Base-by-base conservation (phyloP, 2,329 filamentous ascomycete genomes). In the Gyromitra esculenta region DNA sequence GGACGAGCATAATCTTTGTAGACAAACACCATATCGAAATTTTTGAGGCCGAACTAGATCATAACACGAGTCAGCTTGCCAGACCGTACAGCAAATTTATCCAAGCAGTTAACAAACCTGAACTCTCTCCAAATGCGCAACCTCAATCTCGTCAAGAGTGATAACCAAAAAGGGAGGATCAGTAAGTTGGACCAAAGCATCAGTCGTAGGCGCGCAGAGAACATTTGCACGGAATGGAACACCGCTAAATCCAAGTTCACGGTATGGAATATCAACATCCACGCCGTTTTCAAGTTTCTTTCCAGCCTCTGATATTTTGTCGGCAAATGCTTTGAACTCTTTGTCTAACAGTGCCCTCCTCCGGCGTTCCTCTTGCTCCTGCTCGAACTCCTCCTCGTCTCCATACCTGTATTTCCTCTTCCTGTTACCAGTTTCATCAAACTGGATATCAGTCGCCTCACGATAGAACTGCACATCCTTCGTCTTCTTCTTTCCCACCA, bases 391-490 rank as follows among this genome's bases (percentile, higher is more conserved):
- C 82, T 99, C 96, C 83, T 99, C 96, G 79, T 99, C 96, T 56
- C 96, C 96, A 82, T 97, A 98, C 63, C 96, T 91, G 84, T 98
- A 97, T 85, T 97, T 97, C 80, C 96, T 92, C 86, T 97, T 97
- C 79, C 96, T 89, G 85, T 98, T 99, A 80, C 96, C 96, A 62
- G 96, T 99, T 85, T 99, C 96, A 82, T 99, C 96, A 81, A 99
- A 98, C 82, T 97, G 94, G 83, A 99, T 98, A 80, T 99, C 96
- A 0, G 96, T 98, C 2, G 96, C 96, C 85, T 99, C 96, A 69
- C 96, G 90, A 82, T 97, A 97, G 85, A 99, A 99, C 81, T 99
- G 96, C 0, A 99, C 92, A 83, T 99, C 96, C 86, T 96, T 97
- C 9, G 96, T 97, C 89, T 99, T 99, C 86, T 97, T 96, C 87